A percentile compares a stretch with the other conserved stretches of the same genome.
Evolutionary conservation across 1,284 basidiomycete species (phyloP).

Genomic region (Trichosporon sp.): DNA sequence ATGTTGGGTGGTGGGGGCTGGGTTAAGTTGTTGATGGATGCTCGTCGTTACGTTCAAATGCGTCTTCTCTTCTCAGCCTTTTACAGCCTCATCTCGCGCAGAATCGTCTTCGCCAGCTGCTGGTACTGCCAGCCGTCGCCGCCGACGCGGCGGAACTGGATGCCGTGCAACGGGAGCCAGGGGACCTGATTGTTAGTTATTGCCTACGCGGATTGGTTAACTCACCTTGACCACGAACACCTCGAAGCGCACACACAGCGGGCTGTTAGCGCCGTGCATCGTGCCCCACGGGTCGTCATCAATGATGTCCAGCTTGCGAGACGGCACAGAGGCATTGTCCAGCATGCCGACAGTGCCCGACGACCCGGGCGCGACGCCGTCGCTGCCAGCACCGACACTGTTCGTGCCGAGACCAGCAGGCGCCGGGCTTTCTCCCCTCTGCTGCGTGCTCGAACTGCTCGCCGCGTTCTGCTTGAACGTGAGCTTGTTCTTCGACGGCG

Average conservation of each 20-base stretch:
- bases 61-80: not conserved
- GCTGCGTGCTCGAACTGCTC: constrained; percentile 15
- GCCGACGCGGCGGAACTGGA: constrained; percentile 89
- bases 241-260: constrained; percentile 85
- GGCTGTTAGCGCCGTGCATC: constrained; percentile 60
- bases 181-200: constrained; percentile 68
- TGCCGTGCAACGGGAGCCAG: constrained; percentile 87
- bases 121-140: constrained; percentile 98
- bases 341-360: constrained; percentile 31
- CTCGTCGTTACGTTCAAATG: too few species aligned
- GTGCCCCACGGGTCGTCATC: constrained; percentile 59
- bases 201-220: not conserved
- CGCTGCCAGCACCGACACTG: constrained; percentile 13
- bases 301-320: constrained; percentile 64
- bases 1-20: not conserved
- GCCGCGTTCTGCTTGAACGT: constrained; percentile 20
- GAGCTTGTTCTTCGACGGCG: constrained; percentile 31
- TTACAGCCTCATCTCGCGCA: constrained; percentile 90
- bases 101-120: constrained; percentile 89
- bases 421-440: not conserved
- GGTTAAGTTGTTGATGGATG: not conserved
- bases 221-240: constrained; percentile 90
- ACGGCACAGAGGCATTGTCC: constrained; percentile 20
- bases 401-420: constrained; percentile 9
- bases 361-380: constrained; percentile 12